Conservation (phyloP, 805 yeast genomes). For the Kodamaea kaohsiungensis region DNA sequence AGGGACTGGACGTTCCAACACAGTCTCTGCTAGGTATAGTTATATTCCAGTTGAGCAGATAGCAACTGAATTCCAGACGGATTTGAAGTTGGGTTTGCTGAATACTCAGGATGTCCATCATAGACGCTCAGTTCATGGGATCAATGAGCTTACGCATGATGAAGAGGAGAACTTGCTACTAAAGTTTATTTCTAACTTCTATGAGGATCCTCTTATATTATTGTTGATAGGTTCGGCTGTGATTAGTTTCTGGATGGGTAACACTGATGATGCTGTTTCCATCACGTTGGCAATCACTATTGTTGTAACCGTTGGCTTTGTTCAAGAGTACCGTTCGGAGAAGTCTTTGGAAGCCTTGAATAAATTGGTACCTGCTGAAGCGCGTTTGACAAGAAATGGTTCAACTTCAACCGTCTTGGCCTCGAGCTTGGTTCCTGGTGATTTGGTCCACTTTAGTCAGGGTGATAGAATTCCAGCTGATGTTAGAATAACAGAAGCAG, state of each 20-base stretch:
- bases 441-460: slow-evolving; percentile 80
- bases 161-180: slow-evolving; percentile 73
- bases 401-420: slow-evolving; percentile 82
- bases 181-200: slow-evolving; percentile 78
- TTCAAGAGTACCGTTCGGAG: slow-evolving; percentile 95
- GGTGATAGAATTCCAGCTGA: slow-evolving; percentile 99
- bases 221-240: slow-evolving; percentile 87
- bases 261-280: slow-evolving; percentile 91
- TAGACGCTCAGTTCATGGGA: slow-evolving; percentile 75
- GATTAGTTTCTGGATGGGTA: slow-evolving; percentile 90
- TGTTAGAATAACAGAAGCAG: slow-evolving; percentile 74
- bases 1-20: slow-evolving; percentile 21
- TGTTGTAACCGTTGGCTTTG: slow-evolving; percentile 95
- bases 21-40: slow-evolving; percentile 69
- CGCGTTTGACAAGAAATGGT: slow-evolving; percentile 84
- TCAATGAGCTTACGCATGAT: slow-evolving; percentile 73
- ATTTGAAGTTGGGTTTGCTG: slow-evolving; percentile 58
- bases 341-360: slow-evolving; percentile 91
- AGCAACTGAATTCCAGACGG: slow-evolving; percentile 60
- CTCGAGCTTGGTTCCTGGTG: slow-evolving; percentile 91
- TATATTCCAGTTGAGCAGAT: slow-evolving; percentile 67
- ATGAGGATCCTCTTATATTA: slow-evolving; percentile 88
- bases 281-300: slow-evolving; percentile 89
- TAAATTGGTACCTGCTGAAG: slow-evolving; percentile 94
- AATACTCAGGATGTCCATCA: slow-evolving; percentile 69